Evolutionary conservation across 768 basidiomycete species (phyloP), one percentile per base, ranked within the genome.

Genomic region (Serendipita vermifera): DNA sequence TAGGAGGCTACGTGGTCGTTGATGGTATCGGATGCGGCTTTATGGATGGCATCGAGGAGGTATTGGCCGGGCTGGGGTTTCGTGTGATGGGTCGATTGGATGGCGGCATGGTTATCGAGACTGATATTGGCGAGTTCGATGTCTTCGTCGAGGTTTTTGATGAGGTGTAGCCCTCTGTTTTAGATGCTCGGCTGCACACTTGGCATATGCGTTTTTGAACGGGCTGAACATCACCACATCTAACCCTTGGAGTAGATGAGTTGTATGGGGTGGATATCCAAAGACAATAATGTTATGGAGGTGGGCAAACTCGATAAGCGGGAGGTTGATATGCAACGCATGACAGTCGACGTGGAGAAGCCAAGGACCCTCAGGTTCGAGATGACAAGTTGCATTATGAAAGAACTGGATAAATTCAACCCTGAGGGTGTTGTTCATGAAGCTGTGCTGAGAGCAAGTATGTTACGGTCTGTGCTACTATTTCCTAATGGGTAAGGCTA

Each of bases 151-250:
- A n/a, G n/a, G n/a, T n/a, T n/a, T n/a, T n/a, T n/a, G n/a, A n/a
- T n/a, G n/a, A n/a, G n/a, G n/a, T n/a, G n/a, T n/a, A n/a, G n/a
- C n/a, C n/a, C n/a, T n/a, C n/a, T n/a, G n/a, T n/a, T n/a, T n/a
- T n/a, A n/a, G n/a, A n/a, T n/a, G n/a, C n/a, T n/a, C n/a, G n/a
- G n/a, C n/a, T n/a, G n/a, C n/a, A n/a, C n/a, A n/a, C n/a, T n/a
- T n/a, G n/a, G n/a, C n/a, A n/a, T n/a, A n/a, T n/a, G n/a, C n/a
- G n/a, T n/a, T n/a, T n/a, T n/a, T n/a, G 6, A 74, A 64, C 13
- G 71, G 70, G 2, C 70, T 65, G 59, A 73, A 73, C 11, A 70
- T 65, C 17, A 66, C 64, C 31, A 72, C 68, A 62, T 73, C 65
- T 36, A 64, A 67, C 4, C 69, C 68, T 56, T 73, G 69, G 2